These are phyloP conservation scores for Taiozyma sp. DNA, from an alignment of 1,139 yeast genomes.

Conservation along the genomic window DNA sequence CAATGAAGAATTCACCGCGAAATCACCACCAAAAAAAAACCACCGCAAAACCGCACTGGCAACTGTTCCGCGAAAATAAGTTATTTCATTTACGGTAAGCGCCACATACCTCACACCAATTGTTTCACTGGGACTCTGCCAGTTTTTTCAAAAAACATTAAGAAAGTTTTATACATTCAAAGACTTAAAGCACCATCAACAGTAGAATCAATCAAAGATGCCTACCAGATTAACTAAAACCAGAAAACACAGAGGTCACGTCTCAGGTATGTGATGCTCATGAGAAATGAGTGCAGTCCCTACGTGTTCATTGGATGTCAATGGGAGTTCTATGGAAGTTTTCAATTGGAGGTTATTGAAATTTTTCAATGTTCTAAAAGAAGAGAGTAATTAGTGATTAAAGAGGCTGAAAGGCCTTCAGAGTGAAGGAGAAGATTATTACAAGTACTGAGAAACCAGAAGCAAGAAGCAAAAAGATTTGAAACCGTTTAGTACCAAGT, in stretches of 20 bases:
- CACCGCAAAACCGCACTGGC: not conserved
- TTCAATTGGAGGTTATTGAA: too few species aligned
- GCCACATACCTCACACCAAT: not conserved
- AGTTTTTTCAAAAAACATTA: not conserved
- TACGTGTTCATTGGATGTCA: not conserved
- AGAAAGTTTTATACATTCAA: not conserved
- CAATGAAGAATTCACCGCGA: not conserved
- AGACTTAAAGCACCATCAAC: slow-evolving; percentile 5
- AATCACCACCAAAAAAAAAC: not conserved
- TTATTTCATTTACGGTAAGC: slow-evolving; percentile 2
- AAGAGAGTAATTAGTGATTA: slow-evolving; percentile 1
- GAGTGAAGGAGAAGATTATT: too few species aligned
- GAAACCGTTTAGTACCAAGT: too few species aligned
- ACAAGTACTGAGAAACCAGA: too few species aligned
- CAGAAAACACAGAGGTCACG: slow-evolving; percentile 99
- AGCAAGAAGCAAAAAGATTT: too few species aligned
- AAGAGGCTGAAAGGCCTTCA: too few species aligned
- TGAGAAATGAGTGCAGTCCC: not conserved
- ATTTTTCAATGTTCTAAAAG: not conserved
- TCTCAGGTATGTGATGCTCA: slow-evolving; percentile 73
- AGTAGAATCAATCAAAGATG: slow-evolving; percentile 46
- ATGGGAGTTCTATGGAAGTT: not conserved
- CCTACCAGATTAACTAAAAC: slow-evolving; percentile 99
- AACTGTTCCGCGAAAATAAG: too few species aligned
- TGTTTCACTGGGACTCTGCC: slow-evolving; percentile 5